phyloP scores from a whole-genome alignment of 1,284 basidiomycete species.

The Microbotryum scabiosae region DNA sequence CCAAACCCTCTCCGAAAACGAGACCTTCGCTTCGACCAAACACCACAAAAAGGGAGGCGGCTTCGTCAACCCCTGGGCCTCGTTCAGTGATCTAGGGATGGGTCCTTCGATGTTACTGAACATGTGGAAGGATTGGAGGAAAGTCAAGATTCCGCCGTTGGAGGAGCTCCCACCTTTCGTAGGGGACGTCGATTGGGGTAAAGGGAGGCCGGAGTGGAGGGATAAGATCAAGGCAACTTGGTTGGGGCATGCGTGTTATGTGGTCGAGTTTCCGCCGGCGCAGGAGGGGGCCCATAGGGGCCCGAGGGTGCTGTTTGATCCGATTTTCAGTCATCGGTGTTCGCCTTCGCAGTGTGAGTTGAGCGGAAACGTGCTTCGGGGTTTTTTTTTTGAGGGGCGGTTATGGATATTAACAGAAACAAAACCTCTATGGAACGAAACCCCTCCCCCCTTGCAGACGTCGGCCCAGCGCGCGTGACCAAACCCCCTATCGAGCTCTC shows the following conservation, averaged over 20 bases:
- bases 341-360: conserved; percentile 47
- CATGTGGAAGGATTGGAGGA: conserved; percentile 7
- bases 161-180: background rate
- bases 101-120: background rate
- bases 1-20: too few relatives aligned
- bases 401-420: too few relatives aligned
- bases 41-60: conserved; percentile 22
- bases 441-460: conserved; percentile 1
- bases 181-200: background rate
- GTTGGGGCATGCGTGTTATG: conserved; percentile 64
- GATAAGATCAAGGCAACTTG: conserved; percentile 56
- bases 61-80: conserved; percentile 27
- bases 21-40: too few relatives aligned
- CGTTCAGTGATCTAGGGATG: conserved; percentile 1
- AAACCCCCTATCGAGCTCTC: conserved; percentile 52
- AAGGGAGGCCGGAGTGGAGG: background rate
- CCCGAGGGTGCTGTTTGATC: conserved; percentile 60
- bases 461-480: conserved; percentile 55
- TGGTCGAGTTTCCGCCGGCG: conserved; percentile 55
- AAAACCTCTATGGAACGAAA: too few relatives aligned
- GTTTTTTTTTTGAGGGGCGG: background rate
- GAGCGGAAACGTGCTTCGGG: background rate
- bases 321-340: conserved; percentile 58
- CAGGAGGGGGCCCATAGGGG: conserved; percentile 44
- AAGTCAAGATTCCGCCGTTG: background rate